phyloP scores from a whole-genome alignment of 768 basidiomycete genomes.

The Leucocoprinus leucothites region DNA sequence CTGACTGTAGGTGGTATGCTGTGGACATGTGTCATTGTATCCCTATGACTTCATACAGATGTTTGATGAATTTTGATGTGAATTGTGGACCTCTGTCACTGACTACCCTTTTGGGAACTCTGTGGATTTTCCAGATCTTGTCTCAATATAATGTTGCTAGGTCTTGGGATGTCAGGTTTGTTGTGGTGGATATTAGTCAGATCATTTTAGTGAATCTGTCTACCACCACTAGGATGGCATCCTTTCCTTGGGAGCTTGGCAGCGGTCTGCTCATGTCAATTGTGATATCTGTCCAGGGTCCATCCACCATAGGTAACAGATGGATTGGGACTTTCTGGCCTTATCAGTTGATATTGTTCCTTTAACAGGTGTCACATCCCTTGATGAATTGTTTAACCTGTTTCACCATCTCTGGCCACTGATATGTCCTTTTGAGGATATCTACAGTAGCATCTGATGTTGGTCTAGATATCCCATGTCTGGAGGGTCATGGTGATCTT shows the following conservation, averaged over 20 bases:
- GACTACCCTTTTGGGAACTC: background rate
- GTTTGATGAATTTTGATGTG: background rate
- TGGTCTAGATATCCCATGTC: too few relatives aligned
- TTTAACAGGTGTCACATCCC: conserved; percentile 1
- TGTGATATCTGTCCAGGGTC: background rate
- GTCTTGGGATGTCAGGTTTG: background rate
- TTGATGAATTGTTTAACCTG: conserved; percentile 1
- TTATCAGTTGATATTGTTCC: conserved; percentile 3
- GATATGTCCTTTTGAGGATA: background rate
- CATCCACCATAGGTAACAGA: background rate
- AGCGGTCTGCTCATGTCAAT: background rate
- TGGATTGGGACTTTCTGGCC: background rate
- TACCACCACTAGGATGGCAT: background rate
- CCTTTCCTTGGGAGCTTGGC: background rate
- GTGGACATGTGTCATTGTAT: background rate
- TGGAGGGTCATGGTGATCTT: too few relatives aligned
- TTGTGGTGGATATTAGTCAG: background rate
- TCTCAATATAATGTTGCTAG: background rate
- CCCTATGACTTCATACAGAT: background rate
- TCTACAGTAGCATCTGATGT: too few relatives aligned
- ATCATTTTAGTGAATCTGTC: background rate
- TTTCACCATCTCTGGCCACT: background rate
- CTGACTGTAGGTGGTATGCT: background rate
- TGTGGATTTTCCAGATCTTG: background rate
- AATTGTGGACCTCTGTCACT: conserved; percentile 2